These are phyloP conservation scores for Porcisia deanei DNA, from an alignment of 208 protist species.

Conservation along the genomic window DNA sequence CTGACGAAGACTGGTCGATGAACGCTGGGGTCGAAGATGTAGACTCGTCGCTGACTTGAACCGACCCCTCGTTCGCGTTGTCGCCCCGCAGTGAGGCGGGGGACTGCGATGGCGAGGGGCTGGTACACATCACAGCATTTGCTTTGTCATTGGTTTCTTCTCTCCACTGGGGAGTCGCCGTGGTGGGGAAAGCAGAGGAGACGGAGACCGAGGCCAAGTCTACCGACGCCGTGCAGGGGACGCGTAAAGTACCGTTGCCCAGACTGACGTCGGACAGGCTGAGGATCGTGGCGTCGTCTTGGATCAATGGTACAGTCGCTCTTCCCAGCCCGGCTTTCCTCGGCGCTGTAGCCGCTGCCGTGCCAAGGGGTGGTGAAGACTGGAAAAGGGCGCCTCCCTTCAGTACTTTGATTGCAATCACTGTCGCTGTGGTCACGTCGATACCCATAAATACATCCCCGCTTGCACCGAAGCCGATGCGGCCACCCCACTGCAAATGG, in stretches of 20 bases:
- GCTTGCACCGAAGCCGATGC: conserved; percentile 59
- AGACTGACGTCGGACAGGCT: conserved; percentile 5
- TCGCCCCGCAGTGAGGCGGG: not conserved
- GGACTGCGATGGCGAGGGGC: not conserved
- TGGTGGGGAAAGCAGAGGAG: not conserved
- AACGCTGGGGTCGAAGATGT: not conserved
- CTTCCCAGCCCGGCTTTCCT: not conserved
- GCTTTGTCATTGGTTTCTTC: not conserved
- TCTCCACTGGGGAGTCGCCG: not conserved
- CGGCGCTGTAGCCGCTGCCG: not conserved
- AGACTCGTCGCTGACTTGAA: conserved; percentile 5
- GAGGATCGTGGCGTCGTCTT: conserved; percentile 5
- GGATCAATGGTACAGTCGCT: not conserved
- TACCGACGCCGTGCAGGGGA: not conserved
- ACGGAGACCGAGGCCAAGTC: not conserved
- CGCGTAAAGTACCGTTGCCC: not conserved
- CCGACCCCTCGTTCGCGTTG: conserved; percentile 14
- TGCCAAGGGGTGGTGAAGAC: not conserved
- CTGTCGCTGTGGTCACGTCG: conserved; percentile 51
- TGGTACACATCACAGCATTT: not conserved
- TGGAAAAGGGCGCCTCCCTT: conserved; percentile 36
- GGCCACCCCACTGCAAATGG: conserved; percentile 60
- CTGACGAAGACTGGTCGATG: not conserved
- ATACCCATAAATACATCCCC: conserved; percentile 76
- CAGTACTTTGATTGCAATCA: conserved; percentile 78